Base-by-base conservation (phyloP, 805 yeast species). In the Myxozyma vanderwaltii region DNA sequence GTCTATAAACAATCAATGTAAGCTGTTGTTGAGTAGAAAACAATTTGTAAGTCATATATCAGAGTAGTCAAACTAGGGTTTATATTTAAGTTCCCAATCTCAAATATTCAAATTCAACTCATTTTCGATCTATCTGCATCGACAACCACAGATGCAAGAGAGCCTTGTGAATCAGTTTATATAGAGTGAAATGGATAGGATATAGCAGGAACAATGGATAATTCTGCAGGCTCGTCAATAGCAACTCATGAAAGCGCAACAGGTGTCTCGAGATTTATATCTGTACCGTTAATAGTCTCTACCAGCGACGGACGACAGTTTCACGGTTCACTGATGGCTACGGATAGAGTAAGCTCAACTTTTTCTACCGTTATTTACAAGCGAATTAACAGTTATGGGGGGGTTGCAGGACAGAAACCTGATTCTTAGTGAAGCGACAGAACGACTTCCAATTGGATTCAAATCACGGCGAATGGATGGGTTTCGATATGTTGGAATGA, bases 211-310 rank as follows among this genome's bases (percentile, higher is more conserved):
- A 21, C n/a, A 41, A 33, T 24, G 46, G 17, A 38, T 19, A 17
- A 10, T n/a, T 8, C 3, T 39, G 23, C 17, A 4, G 38, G 24
- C 19, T 39, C 47, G 35, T 27, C 31, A 21, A 26, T 19, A 12
- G 45, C 33, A 31, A 35, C 49, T 19, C 46, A 24, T 31, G 47
- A 40, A 19, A 21, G 29, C 13, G 17, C 21, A 27, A 29, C 12
- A 27, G 82, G 82, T 64, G 71, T 63, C 13, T 35, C 26, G 27
- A 41, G 35, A 41, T 64, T 50, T 24, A 38, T 64, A 36, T 46
- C 54, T 3, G 53, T 51, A 3, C 55, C 57, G 21, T 23, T 64
- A 21, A 26, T 47, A 24, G 62, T 61, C 17, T 51, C 63, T 13
- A 62, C 46, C 17, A 56, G 51, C 33, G 67, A 67, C 40, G 61